These are phyloP conservation scores for Artemisia argyi DNA, from an alignment of 129 eudicot species.

Conservation along the genomic window DNA sequence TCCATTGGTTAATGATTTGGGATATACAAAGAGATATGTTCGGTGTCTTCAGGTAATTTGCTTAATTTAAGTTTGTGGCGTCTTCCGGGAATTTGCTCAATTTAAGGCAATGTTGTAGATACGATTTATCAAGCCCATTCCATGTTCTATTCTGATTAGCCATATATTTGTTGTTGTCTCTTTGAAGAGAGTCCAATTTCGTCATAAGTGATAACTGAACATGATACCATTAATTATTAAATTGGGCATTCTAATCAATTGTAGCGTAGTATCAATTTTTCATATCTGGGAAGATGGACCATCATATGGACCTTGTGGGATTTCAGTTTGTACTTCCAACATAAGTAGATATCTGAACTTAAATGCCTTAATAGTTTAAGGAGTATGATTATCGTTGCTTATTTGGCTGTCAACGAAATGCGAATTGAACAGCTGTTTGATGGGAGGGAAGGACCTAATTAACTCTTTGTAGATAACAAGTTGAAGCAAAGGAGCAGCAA, in stretches of 20 bases:
- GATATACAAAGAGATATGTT: constrained; percentile 30
- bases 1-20: constrained; percentile 28
- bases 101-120: not conserved
- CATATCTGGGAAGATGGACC: not conserved
- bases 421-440: not conserved
- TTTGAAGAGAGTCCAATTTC: not conserved
- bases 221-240: not conserved
- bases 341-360: not conserved
- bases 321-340: not conserved
- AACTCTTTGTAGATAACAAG: not conserved
- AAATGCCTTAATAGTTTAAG: not conserved
- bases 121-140: not conserved
- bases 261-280: not conserved
- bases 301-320: not conserved
- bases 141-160: not conserved
- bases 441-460: not conserved
- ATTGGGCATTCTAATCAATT: not conserved
- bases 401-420: not conserved
- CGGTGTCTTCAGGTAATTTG: constrained; percentile 28
- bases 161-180: not conserved
- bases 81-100: constrained; percentile 15
- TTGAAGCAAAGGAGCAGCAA: not conserved
- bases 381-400: not conserved
- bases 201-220: not conserved
- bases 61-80: not conserved